phyloP scores from a whole-genome alignment of 768 basidiomycete genomes.

The Podaxis sp. region DNA sequence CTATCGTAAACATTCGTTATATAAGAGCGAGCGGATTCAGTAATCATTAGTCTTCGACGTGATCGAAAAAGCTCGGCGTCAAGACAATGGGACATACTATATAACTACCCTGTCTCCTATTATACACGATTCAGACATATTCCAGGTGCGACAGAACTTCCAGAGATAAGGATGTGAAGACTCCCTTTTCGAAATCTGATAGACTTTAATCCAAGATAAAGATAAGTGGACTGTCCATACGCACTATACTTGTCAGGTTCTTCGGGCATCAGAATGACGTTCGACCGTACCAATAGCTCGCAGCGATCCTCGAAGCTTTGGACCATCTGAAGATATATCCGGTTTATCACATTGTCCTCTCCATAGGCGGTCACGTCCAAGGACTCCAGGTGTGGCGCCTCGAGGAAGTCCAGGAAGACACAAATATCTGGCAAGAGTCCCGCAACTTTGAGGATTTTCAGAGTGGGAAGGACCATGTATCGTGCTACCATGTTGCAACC shows the following conservation, averaged over 20 bases:
- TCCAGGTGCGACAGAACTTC: not conserved
- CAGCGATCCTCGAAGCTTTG: not conserved
- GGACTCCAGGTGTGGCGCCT: not conserved
- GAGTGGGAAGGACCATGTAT: not conserved
- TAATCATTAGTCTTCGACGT: too few species aligned
- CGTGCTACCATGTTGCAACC: not conserved
- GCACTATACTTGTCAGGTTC: not conserved
- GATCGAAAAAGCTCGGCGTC: too few species aligned
- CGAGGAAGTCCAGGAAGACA: not conserved
- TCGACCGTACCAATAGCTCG: not conserved
- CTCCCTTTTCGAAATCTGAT: not conserved
- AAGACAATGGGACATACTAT: too few species aligned
- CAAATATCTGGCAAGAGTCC: constrained; percentile 9
- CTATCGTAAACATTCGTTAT: too few species aligned
- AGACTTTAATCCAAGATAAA: not conserved
- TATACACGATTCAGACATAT: not conserved
- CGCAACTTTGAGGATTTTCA: not conserved
- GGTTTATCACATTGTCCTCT: not conserved
- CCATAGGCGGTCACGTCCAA: not conserved
- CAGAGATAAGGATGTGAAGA: not conserved
- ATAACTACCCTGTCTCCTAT: too few species aligned
- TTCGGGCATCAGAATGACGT: not conserved
- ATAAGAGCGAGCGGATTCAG: too few species aligned
- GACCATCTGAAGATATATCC: not conserved
- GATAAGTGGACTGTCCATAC: not conserved